These are phyloP conservation scores for Yarrowia bubula DNA, from an alignment of 805 yeast species.

Conservation along the genomic window DNA sequence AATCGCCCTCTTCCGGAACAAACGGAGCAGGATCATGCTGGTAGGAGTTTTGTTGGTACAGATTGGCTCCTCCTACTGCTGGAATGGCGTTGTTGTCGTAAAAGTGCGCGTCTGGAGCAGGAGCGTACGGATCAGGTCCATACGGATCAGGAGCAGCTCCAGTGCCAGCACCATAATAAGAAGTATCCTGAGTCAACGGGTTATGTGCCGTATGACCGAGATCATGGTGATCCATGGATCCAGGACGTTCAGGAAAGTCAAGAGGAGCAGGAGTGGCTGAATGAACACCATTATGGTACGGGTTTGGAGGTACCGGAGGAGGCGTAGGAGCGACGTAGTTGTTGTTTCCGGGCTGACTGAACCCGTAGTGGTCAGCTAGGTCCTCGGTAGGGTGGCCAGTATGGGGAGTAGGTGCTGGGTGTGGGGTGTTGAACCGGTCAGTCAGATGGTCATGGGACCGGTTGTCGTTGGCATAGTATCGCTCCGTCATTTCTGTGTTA, in stretches of 20 bases:
- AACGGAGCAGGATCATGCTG: constrained; percentile 12
- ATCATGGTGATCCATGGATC: background rate
- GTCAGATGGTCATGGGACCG: constrained; percentile 22
- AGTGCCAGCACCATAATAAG: background rate
- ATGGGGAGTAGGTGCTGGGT: background rate
- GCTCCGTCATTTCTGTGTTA: constrained; percentile 22
- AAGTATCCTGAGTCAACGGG: background rate
- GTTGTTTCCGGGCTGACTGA: constrained; percentile 2
- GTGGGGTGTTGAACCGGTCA: constrained; percentile 4
- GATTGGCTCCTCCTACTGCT: background rate
- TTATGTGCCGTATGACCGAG: background rate
- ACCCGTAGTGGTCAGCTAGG: constrained; percentile 15
- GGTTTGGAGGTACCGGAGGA: constrained; percentile 3
- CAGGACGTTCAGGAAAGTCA: constrained; percentile 8
- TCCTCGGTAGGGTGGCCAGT: constrained; percentile 10
- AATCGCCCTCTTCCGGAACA: constrained; percentile 16
- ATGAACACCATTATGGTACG: constrained; percentile 14
- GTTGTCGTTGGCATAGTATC: constrained; percentile 24
- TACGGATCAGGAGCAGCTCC: background rate
- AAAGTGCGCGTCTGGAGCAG: constrained; percentile 9
- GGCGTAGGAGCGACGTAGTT: constrained; percentile 6
- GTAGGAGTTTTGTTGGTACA: constrained; percentile 8
- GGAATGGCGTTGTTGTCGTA: constrained; percentile 10
- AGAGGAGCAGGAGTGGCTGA: background rate
- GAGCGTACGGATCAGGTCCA: constrained; percentile 10